A percentile compares a stretch with the other conserved stretches of the same genome.
These are phyloP conservation scores for Aeminium ludgeri DNA, from an alignment of 495 filamentous ascomycete genomes.

Conservation along the genomic window DNA sequence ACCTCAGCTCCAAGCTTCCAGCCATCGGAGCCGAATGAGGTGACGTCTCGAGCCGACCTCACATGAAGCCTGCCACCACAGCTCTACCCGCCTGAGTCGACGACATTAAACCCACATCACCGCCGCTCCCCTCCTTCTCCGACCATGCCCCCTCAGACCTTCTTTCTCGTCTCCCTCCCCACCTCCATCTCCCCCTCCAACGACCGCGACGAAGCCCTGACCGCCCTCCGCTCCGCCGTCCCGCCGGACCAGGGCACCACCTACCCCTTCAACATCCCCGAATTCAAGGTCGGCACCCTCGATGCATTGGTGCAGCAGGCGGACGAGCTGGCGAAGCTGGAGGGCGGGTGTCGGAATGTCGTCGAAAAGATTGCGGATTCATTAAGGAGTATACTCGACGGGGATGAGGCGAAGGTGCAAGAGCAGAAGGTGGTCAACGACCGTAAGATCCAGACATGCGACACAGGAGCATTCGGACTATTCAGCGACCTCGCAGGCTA, in stretches of 20 bases:
- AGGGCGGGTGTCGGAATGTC: conserved; percentile 58
- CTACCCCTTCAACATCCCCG: conserved; percentile 64
- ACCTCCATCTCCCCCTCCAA: conserved; percentile 53
- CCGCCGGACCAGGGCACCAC: conserved; percentile 59
- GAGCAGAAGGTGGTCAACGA: conserved; percentile 92
- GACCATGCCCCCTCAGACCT: conserved; percentile 34
- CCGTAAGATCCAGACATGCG: conserved; percentile 46
- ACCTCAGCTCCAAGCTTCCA: no score
- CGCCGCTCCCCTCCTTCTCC: no score
- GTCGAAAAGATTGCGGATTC: conserved; percentile 81
- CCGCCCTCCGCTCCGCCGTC: conserved; percentile 51
- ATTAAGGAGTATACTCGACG: conserved; percentile 59
- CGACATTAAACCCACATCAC: no score
- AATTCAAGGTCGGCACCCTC: conserved; percentile 93
- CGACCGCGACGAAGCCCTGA: conserved; percentile 64
- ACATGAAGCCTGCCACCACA: no score
- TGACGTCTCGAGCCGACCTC: no score
- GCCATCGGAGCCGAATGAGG: no score
- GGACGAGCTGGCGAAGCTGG: conserved; percentile 83
- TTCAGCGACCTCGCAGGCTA: background rate
- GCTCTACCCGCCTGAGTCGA: no score
- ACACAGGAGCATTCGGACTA: background rate
- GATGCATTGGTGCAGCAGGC: conserved; percentile 95
- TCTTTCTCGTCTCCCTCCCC: conserved; percentile 54
- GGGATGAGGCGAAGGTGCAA: conserved; percentile 63